Conservation (phyloP, 768 basidiomycete genomes). For the Fibroporia radiculosa region DNA sequence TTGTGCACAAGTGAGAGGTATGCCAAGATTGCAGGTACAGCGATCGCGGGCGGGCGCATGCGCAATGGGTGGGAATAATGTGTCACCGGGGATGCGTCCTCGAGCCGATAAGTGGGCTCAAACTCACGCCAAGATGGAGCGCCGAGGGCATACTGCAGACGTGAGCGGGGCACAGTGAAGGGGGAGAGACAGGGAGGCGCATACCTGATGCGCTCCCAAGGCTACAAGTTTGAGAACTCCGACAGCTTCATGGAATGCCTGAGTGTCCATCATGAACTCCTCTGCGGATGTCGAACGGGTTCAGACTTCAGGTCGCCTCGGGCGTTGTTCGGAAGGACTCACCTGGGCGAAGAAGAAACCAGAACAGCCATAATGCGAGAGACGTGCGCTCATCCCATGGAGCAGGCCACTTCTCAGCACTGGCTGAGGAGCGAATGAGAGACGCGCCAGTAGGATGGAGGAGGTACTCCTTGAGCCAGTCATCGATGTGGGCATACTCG, state of each 20-base stretch:
- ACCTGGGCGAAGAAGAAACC: constrained; percentile 64
- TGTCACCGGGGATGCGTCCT: constrained; percentile 11
- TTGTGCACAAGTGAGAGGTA: constrained; percentile 47
- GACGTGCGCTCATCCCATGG: constrained; percentile 41
- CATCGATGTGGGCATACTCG: constrained; percentile 55
- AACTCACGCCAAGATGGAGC: constrained; percentile 53
- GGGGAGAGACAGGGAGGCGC: constrained; percentile 19
- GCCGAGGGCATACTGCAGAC: constrained; percentile 52
- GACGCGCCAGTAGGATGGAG: constrained; percentile 55
- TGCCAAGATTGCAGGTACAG: constrained; percentile 64
- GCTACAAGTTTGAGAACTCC: constrained; percentile 54
- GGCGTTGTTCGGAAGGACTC: constrained; percentile 17
- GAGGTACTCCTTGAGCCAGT: constrained; percentile 63
- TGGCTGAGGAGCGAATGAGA: constrained; percentile 32
- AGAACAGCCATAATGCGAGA: constrained; percentile 74
- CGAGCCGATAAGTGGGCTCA: constrained; percentile 23
- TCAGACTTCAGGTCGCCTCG: no score
- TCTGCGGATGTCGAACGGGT: constrained; percentile 26
- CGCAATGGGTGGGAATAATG: constrained; percentile 24
- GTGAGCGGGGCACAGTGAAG: neutral
- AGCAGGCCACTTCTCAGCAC: constrained; percentile 57
- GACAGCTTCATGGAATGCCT: constrained; percentile 37
- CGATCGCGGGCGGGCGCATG: constrained; percentile 52
- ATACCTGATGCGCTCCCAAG: constrained; percentile 56
- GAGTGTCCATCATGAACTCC: constrained; percentile 35